A percentile compares a stretch with the other conserved stretches of the same genome.
Evolutionary conservation across 441 rosid species (phyloP).

Genomic region (Metrosideros polymorpha): DNA sequence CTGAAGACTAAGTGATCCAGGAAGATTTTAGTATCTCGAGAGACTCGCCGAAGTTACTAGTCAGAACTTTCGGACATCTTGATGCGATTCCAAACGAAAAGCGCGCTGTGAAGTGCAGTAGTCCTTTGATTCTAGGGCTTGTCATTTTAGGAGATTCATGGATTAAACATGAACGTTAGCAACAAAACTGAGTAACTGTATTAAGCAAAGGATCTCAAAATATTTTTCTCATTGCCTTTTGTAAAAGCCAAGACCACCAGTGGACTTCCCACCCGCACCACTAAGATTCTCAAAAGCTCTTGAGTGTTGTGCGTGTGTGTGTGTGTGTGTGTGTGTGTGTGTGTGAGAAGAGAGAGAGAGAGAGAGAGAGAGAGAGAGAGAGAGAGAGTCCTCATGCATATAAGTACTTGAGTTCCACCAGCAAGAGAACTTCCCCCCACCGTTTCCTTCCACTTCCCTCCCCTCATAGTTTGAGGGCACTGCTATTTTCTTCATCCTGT

Average conservation of each 20-base stretch:
- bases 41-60: not conserved
- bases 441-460: not conserved
- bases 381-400: not conserved
- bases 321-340: not conserved
- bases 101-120: not conserved
- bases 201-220: slow-evolving; percentile 26
- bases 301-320: too few species aligned
- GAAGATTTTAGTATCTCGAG: not conserved
- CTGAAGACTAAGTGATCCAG: not conserved
- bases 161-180: not conserved
- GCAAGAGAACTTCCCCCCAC: slow-evolving; percentile 5
- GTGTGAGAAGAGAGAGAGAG: not conserved
- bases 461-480: slow-evolving; percentile 1
- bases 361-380: not conserved
- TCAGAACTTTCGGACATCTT: not conserved
- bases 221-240: not conserved
- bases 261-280: slow-evolving; percentile 8
- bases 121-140: not conserved
- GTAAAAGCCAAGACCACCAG: not conserved
- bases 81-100: not conserved
- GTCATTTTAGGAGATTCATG: not conserved
- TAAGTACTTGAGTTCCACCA: not conserved
- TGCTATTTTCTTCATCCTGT: slow-evolving; percentile 11
- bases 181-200: slow-evolving; percentile 25
- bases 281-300: slow-evolving; percentile 14